phyloP scores from a whole-genome alignment of 345 rosid genomes.

The Hibiscus trionum region DNA sequence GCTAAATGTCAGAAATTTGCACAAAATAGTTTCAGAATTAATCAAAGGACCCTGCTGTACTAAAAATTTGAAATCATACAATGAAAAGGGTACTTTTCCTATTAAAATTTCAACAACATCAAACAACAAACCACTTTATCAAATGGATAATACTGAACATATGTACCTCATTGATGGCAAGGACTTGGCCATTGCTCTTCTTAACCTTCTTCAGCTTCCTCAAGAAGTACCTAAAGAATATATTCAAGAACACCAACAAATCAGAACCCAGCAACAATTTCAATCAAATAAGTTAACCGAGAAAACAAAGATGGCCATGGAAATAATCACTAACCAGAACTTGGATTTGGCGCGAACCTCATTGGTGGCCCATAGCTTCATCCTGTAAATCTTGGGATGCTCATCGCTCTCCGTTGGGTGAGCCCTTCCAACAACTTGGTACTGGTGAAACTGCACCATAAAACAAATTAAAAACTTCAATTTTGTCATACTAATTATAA shows the following conservation, averaged over 20 bases:
- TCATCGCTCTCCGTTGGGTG: conserved; percentile 50
- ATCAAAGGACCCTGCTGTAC: background rate
- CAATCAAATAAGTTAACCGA: background rate
- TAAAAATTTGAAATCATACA: background rate
- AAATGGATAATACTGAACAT: background rate
- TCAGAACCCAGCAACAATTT: background rate
- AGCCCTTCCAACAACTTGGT: conserved; percentile 67
- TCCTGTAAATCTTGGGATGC: conserved; percentile 47
- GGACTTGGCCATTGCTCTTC: conserved; percentile 45
- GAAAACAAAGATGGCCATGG: background rate
- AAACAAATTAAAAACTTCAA: background rate
- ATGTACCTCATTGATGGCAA: conserved; percentile 44
- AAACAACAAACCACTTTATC: background rate
- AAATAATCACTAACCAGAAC: conserved; percentile 36
- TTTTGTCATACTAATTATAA: background rate
- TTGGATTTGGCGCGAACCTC: conserved; percentile 58
- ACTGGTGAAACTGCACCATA: conserved; percentile 42
- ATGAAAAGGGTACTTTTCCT: background rate
- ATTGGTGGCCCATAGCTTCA: conserved; percentile 64
- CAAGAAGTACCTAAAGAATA: conserved; percentile 29
- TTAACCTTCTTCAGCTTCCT: conserved; percentile 40
- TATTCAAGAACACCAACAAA: background rate
- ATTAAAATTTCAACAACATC: background rate
- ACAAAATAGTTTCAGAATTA: background rate
- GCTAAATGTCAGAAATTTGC: background rate